phyloP scores from a whole-genome alignment of 1,284 basidiomycete genomes.

The Mycosarcoma maydis region DNA sequence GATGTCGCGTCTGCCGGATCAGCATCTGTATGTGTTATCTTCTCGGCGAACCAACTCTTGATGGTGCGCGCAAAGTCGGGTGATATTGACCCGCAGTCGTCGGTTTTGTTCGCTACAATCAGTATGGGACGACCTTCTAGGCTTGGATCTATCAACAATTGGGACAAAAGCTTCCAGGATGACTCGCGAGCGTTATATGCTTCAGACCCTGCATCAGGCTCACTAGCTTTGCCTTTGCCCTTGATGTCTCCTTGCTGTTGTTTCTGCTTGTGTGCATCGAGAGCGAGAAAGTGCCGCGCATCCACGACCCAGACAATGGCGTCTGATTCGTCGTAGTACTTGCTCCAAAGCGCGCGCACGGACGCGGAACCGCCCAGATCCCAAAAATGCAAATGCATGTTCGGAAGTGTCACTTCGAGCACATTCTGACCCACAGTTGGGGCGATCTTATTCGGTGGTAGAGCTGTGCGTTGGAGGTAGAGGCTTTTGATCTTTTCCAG shows the following conservation, averaged over 20 bases:
- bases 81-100: constrained; percentile 25
- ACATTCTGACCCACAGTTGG: constrained; percentile 59
- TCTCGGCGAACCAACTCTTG: constrained; percentile 33
- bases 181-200: constrained; percentile 18
- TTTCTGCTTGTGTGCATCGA: constrained; percentile 9
- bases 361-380: constrained; percentile 51
- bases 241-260: constrained; percentile 7
- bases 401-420: constrained; percentile 36
- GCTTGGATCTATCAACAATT: constrained; percentile 34
- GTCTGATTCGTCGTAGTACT: constrained; percentile 53
- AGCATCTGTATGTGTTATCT: constrained; percentile 19
- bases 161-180: constrained; percentile 31
- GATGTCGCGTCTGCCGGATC: constrained; percentile 2
- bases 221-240: constrained; percentile 17
- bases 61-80: constrained; percentile 14
- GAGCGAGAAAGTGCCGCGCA: constrained; percentile 30
- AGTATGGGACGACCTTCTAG: constrained; percentile 35
- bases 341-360: constrained; percentile 52
- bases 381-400: constrained; percentile 51
- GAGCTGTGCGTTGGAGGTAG: constrained; percentile 32
- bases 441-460: constrained; percentile 41
- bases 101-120: constrained; percentile 33
- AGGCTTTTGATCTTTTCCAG: constrained; percentile 48
- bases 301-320: constrained; percentile 52
- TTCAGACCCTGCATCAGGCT: constrained; percentile 10